Conservation (phyloP, 2,329 filamentous ascomycete genomes). For the Cladosporium velox region DNA sequence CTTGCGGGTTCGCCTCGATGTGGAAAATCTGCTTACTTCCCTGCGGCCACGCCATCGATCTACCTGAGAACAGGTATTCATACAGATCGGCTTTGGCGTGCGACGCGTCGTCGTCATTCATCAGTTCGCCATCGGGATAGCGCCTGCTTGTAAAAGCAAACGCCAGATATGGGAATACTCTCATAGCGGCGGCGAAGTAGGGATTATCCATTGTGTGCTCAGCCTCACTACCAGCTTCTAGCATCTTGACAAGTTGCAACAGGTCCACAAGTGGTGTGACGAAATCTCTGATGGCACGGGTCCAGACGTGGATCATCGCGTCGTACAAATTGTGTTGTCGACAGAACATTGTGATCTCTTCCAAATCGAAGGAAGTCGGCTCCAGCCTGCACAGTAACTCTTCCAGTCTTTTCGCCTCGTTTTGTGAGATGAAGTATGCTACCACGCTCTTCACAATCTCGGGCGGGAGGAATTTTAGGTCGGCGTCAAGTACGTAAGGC, state of each 20-base stretch:
- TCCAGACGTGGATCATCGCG: constrained; percentile 96
- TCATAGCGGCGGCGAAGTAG: constrained; percentile 72
- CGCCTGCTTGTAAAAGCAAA: constrained; percentile 85
- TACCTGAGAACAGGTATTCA: constrained; percentile 88
- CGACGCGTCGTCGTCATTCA: constrained; percentile 71
- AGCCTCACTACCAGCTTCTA: constrained; percentile 58
- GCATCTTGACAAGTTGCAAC: constrained; percentile 61
- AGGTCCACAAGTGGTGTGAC: constrained; percentile 88
- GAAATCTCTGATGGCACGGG: constrained; percentile 83
- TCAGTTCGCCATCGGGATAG: constrained; percentile 81
- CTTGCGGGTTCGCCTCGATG: constrained; percentile 55
- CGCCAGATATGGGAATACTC: constrained; percentile 92
- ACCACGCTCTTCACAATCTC: constrained; percentile 84
- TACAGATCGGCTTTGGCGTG: constrained; percentile 87
- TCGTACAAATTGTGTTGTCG: constrained; percentile 92
- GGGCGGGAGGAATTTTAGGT: constrained; percentile 75
- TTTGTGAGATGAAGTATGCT: constrained; percentile 73
- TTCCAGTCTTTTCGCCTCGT: constrained; percentile 76
- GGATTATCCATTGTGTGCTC: constrained; percentile 49
- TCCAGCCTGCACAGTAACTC: constrained; percentile 94
- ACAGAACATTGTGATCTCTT: constrained; percentile 87
- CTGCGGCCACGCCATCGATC: constrained; percentile 72
- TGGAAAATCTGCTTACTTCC: constrained; percentile 61
- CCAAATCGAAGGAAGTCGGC: constrained; percentile 86
- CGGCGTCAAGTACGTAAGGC: constrained; percentile 78